phyloP scores from a whole-genome alignment of 805 yeast genomes.

The Kodamaea leandrae region DNA sequence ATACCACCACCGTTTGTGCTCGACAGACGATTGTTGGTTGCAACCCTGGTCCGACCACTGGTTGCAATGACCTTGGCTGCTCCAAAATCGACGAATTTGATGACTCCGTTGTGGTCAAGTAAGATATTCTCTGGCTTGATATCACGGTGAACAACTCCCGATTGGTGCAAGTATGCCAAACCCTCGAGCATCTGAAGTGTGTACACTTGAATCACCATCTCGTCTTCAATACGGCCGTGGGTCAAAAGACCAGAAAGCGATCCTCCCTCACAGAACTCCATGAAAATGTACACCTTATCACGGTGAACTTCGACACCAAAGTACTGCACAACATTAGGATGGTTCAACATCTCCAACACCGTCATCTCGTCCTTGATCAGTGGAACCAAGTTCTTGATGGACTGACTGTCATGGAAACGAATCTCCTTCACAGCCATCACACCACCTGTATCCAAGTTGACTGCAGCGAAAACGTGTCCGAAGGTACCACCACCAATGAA shows the following conservation, averaged over 20 bases:
- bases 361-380: slow-evolving; percentile 95
- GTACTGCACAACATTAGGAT: slow-evolving; percentile 95
- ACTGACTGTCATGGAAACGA: slow-evolving; percentile 81
- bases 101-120: slow-evolving; percentile 86
- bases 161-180: slow-evolving; percentile 86
- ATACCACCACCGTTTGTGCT: background rate
- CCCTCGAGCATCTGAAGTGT: slow-evolving; percentile 94
- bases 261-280: slow-evolving; percentile 98
- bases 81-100: slow-evolving; percentile 96
- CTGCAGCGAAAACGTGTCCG: slow-evolving; percentile 91
- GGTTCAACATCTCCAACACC: slow-evolving; percentile 89
- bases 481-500: slow-evolving; percentile 94
- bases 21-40: slow-evolving; percentile 1
- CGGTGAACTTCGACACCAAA: slow-evolving; percentile 97
- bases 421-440: slow-evolving; percentile 97
- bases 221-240: slow-evolving; percentile 95
- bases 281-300: slow-evolving; percentile 89
- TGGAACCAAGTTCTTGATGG: slow-evolving; percentile 80
- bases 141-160: slow-evolving; percentile 95
- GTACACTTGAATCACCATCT: slow-evolving; percentile 84
- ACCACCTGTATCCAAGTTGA: slow-evolving; percentile 91
- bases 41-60: slow-evolving; percentile 44
- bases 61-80: slow-evolving; percentile 89
- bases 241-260: slow-evolving; percentile 81
- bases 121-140: slow-evolving; percentile 93